Evolutionary conservation across 805 yeast genomes (phyloP), one percentile per base, ranked within the genome.

Genomic region (Metschnikowia reukaufii): DNA sequence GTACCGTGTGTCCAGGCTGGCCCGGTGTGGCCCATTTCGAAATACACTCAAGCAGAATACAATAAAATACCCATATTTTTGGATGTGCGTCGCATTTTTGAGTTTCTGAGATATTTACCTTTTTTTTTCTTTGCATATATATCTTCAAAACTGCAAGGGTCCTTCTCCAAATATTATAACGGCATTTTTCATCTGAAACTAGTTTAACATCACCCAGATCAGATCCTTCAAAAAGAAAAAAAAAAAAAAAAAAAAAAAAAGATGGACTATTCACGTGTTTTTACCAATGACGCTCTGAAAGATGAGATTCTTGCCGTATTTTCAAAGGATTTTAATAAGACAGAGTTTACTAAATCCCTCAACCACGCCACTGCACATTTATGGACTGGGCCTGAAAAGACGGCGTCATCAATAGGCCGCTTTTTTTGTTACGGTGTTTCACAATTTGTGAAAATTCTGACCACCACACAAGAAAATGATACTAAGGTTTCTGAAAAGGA

Each of bases 261-360:
- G 13, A 45, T 45, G 48, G 44, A 45, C 37, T 45, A 39, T 21
- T 6, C 48, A 4, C 44, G 40, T 12, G 12, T 36, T n/a, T 35
- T 45, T 31, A 25, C 40, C 7, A 13, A 16, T 6, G 44, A 36
- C 17, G 48, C 44, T 31, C 15, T n/a, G 19, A 39, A 39, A 8
- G n/a, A 19, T 13, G 48, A 45, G 18, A 30, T 45, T 12, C 37
- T 35, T 8, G 32, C 41, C 6, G n/a, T 34, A 6, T 45, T 34
- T 17, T 18, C 39, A n/a, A 15, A 8, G 4, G 17, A 10, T 8
- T 19, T 39, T 12, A 29, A 45, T 18, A 15, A 12, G 13, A 20
- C 20, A 5, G 44, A 35, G n/a, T 45, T 39, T 29, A n/a, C 40
- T 4, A 35, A 31, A 17, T 36, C 30, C n/a, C 40, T 45, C 13